phyloP scores from a whole-genome alignment of 768 basidiomycete species.

The Xerocomellus chrysenteron region DNA sequence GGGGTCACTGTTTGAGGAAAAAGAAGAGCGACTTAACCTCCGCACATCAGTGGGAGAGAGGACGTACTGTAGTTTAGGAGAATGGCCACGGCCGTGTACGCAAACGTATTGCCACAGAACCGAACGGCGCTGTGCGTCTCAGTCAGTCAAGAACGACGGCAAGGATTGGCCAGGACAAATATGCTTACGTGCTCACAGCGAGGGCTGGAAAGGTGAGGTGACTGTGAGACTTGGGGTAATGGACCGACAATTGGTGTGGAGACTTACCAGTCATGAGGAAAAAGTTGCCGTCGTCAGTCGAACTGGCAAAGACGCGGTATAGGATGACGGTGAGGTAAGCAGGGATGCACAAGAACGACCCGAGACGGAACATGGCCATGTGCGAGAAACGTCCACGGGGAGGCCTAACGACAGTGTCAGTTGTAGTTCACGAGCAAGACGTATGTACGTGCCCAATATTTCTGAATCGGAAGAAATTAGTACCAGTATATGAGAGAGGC shows the following conservation, averaged over 20 bases:
- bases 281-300: constrained; percentile 66
- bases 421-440: neutral
- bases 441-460: constrained; percentile 57
- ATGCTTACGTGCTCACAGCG: constrained; percentile 75
- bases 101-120: constrained; percentile 86
- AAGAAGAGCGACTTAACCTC: neutral
- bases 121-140: constrained; percentile 63
- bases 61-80: constrained; percentile 80
- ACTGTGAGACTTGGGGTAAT: neutral
- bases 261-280: constrained; percentile 77
- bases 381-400: constrained; percentile 83
- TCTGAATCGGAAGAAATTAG: constrained; percentile 32
- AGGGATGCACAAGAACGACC: constrained; percentile 83
- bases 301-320: constrained; percentile 72
- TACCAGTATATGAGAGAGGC: neutral
- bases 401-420: constrained; percentile 46
- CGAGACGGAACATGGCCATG: constrained; percentile 87
- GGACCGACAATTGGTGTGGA: neutral
- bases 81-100: constrained; percentile 88
- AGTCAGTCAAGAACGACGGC: neutral
- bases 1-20: constrained; percentile 69
- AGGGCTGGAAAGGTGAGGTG: constrained; percentile 49
- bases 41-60: neutral
- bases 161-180: neutral
- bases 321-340: constrained; percentile 79